Base-by-base conservation (phyloP, 345 rosid genomes). In the Turnera subulata region DNA sequence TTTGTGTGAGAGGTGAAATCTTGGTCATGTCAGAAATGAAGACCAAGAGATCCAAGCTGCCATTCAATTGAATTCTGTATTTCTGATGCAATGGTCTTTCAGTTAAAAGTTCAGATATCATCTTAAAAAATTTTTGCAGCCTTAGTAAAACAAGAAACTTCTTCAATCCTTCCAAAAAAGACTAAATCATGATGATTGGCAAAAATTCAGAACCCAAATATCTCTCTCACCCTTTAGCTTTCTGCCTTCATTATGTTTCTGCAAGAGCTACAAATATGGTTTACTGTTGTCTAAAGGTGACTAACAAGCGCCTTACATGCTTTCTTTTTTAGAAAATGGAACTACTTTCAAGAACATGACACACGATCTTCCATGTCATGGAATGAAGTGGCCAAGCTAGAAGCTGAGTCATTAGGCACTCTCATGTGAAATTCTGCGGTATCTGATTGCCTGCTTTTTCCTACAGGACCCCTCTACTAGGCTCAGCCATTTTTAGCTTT, bases 321-420 rank as follows among this genome's bases (percentile, higher is more conserved):
- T 37, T 37, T 20, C 19, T n/a, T n/a, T n/a, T n/a, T n/a, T n/a
- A n/a, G n/a, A 8, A 50, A 19, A 25, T 21, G 61, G 50, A 70
- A 56, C 50, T 20, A 14, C 33, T 53, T 22, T 56, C n/a, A 64
- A 2, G 38, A 33, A 45, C 7, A 55, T 40, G 56, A 53, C 46
- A 38, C 7, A 0, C 10, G 21, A 40, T 32, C 53, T 2, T 53
- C 66, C 61, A 53, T 53, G 66, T 64, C 70, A 79, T 38, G 42
- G 53, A 45, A 42, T 51, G 68, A 76, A 62, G 72, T 32, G 61
- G 78, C 70, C 44, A 43, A 67, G 62, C 26, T 39, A 60, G 19
- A 47, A 13, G 66, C 49, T 76, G 84, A 76, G 50, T 79, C 84
- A 73, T 25, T 23, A 20, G 57, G 47, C 79, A 73, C 71, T 68